phyloP scores from a whole-genome alignment of 352 stramenopile species.

The Globisporangium spiculum region DNA sequence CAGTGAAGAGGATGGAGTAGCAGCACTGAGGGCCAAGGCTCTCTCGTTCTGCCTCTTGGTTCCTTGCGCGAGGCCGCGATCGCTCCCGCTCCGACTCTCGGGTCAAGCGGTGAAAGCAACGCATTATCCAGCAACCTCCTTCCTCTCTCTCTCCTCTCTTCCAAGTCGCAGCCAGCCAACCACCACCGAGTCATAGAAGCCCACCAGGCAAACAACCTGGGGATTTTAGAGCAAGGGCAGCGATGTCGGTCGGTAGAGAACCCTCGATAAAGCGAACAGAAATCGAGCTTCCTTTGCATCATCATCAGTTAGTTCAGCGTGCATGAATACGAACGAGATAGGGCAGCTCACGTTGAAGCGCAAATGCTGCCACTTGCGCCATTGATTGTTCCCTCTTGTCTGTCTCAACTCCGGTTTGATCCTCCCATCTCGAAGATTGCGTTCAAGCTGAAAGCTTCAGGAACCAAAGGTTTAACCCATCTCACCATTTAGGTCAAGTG shows the following conservation, averaged over 20 bases:
- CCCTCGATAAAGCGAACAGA: not conserved
- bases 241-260: not conserved
- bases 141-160: not conserved
- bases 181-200: not conserved
- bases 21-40: not conserved
- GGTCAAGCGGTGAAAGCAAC: conserved; percentile 2
- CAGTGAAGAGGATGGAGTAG: not conserved
- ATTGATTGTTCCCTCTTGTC: not conserved
- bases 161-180: not conserved
- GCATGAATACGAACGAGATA: no score
- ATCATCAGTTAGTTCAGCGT: no score
- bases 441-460: no score
- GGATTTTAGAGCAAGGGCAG: no score
- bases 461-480: no score
- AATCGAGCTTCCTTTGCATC: not conserved
- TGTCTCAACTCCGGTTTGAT: not conserved
- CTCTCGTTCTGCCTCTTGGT: not conserved
- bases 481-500: no score
- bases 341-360: no score
- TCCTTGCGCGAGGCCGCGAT: not conserved
- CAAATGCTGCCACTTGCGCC: not conserved
- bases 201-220: no score
- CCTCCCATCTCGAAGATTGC: no score
- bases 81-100: not conserved
- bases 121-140: not conserved